phyloP scores from a whole-genome alignment of 495 filamentous ascomycete species.

The Xylaria intraflava region DNA sequence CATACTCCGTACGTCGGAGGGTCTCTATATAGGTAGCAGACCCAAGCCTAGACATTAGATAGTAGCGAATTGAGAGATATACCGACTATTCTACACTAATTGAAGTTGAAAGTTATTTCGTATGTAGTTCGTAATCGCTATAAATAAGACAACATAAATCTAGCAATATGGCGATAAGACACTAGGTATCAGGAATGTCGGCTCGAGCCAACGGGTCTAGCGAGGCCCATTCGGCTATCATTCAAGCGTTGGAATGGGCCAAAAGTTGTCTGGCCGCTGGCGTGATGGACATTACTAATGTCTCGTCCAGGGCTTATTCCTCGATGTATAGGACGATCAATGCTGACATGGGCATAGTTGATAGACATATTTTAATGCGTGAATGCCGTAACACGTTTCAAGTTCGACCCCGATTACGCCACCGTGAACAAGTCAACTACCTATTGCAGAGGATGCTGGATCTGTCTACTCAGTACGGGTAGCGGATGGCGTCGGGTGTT shows the following conservation, averaged over 20 bases:
- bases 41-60: no score
- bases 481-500: no score
- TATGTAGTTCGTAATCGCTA: no score
- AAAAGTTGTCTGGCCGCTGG: no score
- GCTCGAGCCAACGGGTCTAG: not conserved
- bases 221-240: no score
- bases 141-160: not conserved
- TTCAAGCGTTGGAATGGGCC: no score
- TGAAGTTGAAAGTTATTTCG: no score
- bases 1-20: no score
- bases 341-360: conserved; percentile 1
- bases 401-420: not conserved
- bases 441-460: not conserved
- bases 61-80: no score
- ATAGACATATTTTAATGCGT: conserved; percentile 2
- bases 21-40: no score
- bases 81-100: no score
- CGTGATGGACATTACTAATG: not conserved
- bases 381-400: conserved; percentile 5
- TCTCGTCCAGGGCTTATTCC: not conserved
- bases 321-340: not conserved
- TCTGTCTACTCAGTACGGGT: no score
- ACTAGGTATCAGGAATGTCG: not conserved
- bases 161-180: not conserved
- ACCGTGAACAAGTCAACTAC: not conserved